Evolutionary conservation across 2,329 filamentous ascomycete species (phyloP).

Genomic region (Ophiostoma perfectum): DNA sequence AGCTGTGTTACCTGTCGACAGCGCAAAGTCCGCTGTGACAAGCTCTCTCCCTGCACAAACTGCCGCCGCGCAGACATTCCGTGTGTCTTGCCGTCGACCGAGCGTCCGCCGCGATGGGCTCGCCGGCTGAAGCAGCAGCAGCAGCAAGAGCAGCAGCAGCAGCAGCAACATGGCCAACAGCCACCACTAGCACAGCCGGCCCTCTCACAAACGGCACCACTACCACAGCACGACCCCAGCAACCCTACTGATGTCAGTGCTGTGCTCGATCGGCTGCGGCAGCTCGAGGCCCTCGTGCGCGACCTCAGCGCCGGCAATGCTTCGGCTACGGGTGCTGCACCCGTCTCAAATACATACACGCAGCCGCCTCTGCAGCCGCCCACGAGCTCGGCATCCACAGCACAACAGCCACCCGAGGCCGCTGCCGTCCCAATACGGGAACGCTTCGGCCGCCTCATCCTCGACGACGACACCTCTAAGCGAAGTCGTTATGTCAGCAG

Average conservation of each 20-base stretch:
- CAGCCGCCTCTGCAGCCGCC: neutral
- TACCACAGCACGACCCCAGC: neutral
- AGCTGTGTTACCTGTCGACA: constrained; percentile 48
- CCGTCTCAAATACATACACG: neutral
- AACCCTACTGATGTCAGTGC: constrained; percentile 31
- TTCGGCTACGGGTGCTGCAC: neutral
- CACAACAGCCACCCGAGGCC: neutral
- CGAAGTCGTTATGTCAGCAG: constrained; percentile 46
- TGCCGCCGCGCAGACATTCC: constrained; percentile 48
- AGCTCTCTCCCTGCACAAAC: constrained; percentile 50
- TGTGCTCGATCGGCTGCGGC: constrained; percentile 46
- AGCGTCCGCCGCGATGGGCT: constrained; percentile 50
- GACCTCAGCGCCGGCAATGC: constrained; percentile 38
- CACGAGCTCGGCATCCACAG: neutral
- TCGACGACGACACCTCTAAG: constrained; percentile 37
- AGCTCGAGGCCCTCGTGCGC: constrained; percentile 47
- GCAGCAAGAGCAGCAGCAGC: constrained; percentile 14
- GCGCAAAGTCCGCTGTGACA: constrained; percentile 55
- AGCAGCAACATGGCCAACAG: constrained; percentile 14
- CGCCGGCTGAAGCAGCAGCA: constrained; percentile 36
- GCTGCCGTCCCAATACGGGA: constrained; percentile 31
- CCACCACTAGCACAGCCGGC: neutral
- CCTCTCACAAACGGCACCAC: neutral
- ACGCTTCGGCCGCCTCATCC: constrained; percentile 44
- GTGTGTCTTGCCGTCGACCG: constrained; percentile 45